Base-by-base conservation (phyloP, 2,329 filamentous ascomycete species). In the Aspergillus sp. region DNA sequence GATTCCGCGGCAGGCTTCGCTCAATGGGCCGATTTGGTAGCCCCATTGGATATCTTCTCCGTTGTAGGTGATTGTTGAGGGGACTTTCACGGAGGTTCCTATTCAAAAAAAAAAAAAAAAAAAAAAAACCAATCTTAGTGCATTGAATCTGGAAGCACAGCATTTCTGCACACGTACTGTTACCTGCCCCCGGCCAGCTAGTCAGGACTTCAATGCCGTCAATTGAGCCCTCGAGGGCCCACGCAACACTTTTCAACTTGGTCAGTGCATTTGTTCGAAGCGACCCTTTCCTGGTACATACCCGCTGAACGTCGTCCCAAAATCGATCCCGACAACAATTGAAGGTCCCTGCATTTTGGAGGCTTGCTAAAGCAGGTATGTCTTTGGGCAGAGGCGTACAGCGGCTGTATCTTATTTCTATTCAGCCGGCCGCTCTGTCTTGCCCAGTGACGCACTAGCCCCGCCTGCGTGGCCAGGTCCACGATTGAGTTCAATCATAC, bases 271-370 rank as follows among this genome's bases (percentile, higher is more conserved):
- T 38, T 8, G 8, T 13, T 38, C 17, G 22, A 4, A 15, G 17
- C 7, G 13, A n/a, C n/a, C n/a, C n/a, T n/a, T 9, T n/a, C 1
- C 0, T 2, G 9, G 3, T 7, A 28, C 60, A 30, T 57, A 73
- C 69, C 73, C 71, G 49, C 69, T 74, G 53, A 68, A 75, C 8
- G 73, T 74, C 15, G 71, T 75, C 2, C 72, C 73, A 52, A 73
- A 74, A 51, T 74, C 72, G 23, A 74, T 47, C 1, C 69, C 71
- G 13, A 74, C 64, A 25, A 72, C 59, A 8, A 73, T 43, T 47
- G 68, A 60, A 23, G 54, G 61, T 15, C 60, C 59, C 45, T 48
- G 43, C 60, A 59, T 62, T 4, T 19, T 62, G 54, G 15, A n/a
- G 34, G 19, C 6, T 28, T 28, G 25, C 25, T 28, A 2, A 28